A percentile compares a stretch with the other conserved stretches of the same genome.
Evolutionary conservation across 2,329 filamentous ascomycete genomes (phyloP).

Genomic region (Stenocarpella maydis): DNA sequence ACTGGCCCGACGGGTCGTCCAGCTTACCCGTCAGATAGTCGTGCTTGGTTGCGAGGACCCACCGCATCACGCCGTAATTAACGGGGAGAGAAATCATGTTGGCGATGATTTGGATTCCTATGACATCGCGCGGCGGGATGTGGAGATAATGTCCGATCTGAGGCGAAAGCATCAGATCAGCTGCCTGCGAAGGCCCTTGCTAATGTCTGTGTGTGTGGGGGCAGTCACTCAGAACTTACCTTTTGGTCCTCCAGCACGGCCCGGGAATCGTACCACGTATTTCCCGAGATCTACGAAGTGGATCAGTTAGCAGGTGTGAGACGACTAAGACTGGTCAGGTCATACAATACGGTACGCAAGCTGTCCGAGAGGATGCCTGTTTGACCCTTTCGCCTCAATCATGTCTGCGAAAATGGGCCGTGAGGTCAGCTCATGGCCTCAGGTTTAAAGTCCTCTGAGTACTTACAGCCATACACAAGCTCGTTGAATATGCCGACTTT

Average conservation of each 20-base stretch:
- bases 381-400: constrained; percentile 32
- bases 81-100: constrained; percentile 37
- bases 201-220: neutral
- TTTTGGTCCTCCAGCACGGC: constrained; percentile 37
- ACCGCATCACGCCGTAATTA: constrained; percentile 38
- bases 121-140: constrained; percentile 37
- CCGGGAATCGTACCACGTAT: constrained; percentile 36
- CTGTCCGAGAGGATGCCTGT: constrained; percentile 35
- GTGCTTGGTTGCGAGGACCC: constrained; percentile 35
- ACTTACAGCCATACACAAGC: constrained; percentile 36
- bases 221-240: neutral
- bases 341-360: constrained; percentile 31
- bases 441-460: neutral
- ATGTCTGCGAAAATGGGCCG: constrained; percentile 27
- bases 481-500: constrained; percentile 38
- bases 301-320: neutral
- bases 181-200: neutral
- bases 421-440: neutral
- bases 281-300: constrained; percentile 36
- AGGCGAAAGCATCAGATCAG: neutral
- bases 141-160: constrained; percentile 36
- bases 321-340: neutral
- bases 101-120: constrained; percentile 37
- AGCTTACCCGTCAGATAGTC: constrained; percentile 34
- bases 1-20: constrained; percentile 36